These are phyloP conservation scores for Phytophthora macrochlamydospora DNA, from an alignment of 352 stramenopile species.

Conservation along the genomic window DNA sequence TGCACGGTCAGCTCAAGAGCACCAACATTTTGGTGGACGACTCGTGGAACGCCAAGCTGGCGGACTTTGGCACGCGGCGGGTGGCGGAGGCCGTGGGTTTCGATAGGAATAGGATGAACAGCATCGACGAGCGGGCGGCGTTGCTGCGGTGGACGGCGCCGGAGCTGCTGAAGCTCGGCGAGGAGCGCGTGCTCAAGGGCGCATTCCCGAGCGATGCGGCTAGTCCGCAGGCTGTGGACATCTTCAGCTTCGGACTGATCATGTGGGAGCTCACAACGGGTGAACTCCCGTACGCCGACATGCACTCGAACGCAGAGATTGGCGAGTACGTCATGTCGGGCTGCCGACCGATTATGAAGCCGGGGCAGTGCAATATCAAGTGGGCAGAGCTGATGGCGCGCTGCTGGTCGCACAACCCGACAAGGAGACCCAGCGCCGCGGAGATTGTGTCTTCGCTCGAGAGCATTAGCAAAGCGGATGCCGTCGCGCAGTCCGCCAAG, in stretches of 20 bases:
- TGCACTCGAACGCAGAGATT: conserved; percentile 76
- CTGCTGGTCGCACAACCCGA: conserved; percentile 84
- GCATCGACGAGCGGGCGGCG: conserved; percentile 57
- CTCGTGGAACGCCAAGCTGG: conserved; percentile 90
- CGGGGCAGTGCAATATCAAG: conserved; percentile 79
- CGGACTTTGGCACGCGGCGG: conserved; percentile 83
- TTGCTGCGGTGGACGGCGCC: conserved; percentile 81
- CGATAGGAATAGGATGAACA: conserved; percentile 63
- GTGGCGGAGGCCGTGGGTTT: conserved; percentile 83
- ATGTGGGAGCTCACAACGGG: conserved; percentile 89
- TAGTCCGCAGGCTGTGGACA: conserved; percentile 80
- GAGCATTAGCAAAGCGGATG: conserved; percentile 75
- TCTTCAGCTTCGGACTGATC: conserved; percentile 89
- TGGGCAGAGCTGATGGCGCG: conserved; percentile 85
- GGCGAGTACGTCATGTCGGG: conserved; percentile 76
- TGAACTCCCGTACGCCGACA: conserved; percentile 76
- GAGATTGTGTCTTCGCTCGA: conserved; percentile 86
- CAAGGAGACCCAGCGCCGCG: conserved; percentile 68
- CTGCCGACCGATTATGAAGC: conserved; percentile 77
- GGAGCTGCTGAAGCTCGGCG: conserved; percentile 79
- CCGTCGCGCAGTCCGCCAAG: conserved; percentile 67
- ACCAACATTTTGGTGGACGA: conserved; percentile 90
- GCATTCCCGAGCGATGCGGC: conserved; percentile 49
- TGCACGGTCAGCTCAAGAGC: conserved; percentile 89
- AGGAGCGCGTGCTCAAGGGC: conserved; percentile 74